Evolutionary conservation across 805 yeast species (phyloP).

Genomic region (Komagataella kurtzmanii): DNA sequence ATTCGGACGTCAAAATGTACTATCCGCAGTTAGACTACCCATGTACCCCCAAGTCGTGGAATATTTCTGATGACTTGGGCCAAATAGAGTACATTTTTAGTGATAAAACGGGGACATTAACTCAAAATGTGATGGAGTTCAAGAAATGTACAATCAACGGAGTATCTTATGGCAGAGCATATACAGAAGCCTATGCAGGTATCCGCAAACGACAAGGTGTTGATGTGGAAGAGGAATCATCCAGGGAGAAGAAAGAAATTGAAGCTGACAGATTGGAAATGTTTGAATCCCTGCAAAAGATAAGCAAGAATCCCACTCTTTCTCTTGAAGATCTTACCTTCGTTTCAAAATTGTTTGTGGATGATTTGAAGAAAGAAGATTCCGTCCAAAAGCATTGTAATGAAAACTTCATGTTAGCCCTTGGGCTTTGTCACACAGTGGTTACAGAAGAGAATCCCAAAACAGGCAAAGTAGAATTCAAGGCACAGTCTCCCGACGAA

Average conservation of each 20-base stretch:
- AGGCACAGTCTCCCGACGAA: constrained; percentile 82
- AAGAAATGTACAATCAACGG: constrained; percentile 73
- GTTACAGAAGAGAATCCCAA: constrained; percentile 50
- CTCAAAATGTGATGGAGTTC: constrained; percentile 79
- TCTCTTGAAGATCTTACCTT: constrained; percentile 56
- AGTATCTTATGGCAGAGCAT: constrained; percentile 60
- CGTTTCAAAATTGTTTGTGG: constrained; percentile 49
- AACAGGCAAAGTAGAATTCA: constrained; percentile 40
- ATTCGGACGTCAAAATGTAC: constrained; percentile 62
- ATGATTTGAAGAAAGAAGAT: constrained; percentile 38
- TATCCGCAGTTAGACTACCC: constrained; percentile 61
- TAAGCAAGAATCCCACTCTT: constrained; percentile 24
- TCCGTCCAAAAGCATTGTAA: constrained; percentile 36
- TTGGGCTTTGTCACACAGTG: constrained; percentile 73
- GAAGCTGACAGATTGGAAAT: constrained; percentile 44
- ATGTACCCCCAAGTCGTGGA: constrained; percentile 78
- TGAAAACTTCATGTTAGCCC: constrained; percentile 65
- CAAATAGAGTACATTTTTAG: constrained; percentile 77
- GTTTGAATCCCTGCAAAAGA: constrained; percentile 29
- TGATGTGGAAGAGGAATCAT: constrained; percentile 52
- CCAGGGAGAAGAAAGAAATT: constrained; percentile 37
- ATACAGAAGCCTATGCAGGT: constrained; percentile 76
- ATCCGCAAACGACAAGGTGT: constrained; percentile 66
- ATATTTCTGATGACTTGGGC: constrained; percentile 74
- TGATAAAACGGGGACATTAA: constrained; percentile 76